Evolutionary conservation across 2,329 filamentous ascomycete species (phyloP).

Genomic region (Aspergillus proliferans): DNA sequence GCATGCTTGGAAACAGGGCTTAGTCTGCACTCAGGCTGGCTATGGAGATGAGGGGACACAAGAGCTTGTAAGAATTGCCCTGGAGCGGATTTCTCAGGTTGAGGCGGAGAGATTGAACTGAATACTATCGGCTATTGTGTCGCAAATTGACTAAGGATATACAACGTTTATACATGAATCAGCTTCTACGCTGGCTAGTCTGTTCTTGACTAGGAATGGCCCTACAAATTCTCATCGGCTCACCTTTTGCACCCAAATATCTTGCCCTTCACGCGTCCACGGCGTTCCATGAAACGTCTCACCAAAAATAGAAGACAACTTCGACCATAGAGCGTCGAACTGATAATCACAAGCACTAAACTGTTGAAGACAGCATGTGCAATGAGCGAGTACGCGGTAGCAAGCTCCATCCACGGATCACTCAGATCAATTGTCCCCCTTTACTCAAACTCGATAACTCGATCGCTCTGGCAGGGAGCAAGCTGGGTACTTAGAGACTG

Average conservation of each 20-base stretch:
- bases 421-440: slow-evolving; percentile 35
- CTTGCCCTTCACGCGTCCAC: slow-evolving; percentile 27
- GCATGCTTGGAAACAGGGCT: too few species aligned
- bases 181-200: too few species aligned
- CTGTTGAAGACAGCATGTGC: slow-evolving; percentile 22
- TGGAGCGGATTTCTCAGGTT: too few species aligned
- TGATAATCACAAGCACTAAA: slow-evolving; percentile 27
- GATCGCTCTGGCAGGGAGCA: slow-evolving; percentile 33
- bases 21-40: too few species aligned
- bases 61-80: too few species aligned
- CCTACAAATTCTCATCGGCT: neutral
- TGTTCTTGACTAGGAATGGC: neutral
- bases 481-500: slow-evolving; percentile 52
- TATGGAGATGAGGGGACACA: too few species aligned
- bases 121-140: too few species aligned
- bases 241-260: slow-evolving; percentile 21
- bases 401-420: slow-evolving; percentile 50
- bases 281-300: slow-evolving; percentile 15
- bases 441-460: slow-evolving; percentile 32
- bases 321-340: slow-evolving; percentile 22
- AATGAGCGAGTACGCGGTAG: slow-evolving; percentile 46
- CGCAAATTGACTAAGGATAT: too few species aligned
- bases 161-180: too few species aligned
- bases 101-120: too few species aligned
- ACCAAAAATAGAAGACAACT: slow-evolving; percentile 19